Percentiles rank a stretch among this genome's conserved stretches.
phyloP scores from a whole-genome alignment of 2,329 filamentous ascomycete genomes.

The Arthroderma sp. region DNA sequence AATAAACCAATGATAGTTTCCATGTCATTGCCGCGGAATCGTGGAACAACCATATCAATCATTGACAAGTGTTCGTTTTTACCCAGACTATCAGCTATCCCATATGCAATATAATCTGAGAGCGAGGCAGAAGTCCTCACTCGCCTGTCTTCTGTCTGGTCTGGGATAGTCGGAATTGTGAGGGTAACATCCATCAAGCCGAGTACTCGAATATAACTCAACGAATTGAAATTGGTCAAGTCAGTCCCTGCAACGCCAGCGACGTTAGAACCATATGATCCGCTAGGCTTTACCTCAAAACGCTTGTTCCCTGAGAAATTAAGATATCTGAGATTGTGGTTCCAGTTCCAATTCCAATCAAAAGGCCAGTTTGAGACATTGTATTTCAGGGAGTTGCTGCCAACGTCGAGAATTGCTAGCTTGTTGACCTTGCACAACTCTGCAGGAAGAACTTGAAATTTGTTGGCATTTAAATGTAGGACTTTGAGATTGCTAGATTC shows the following conservation, averaged over 20 bases:
- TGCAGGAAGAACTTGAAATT: slow-evolving; percentile 90
- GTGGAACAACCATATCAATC: slow-evolving; percentile 85
- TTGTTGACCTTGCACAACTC: slow-evolving; percentile 91
- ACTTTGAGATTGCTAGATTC: slow-evolving; percentile 77
- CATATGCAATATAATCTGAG: slow-evolving; percentile 81
- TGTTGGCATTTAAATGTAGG: slow-evolving; percentile 92
- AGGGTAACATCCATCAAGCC: slow-evolving; percentile 97
- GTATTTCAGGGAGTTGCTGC: slow-evolving; percentile 91
- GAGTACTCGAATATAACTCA: slow-evolving; percentile 71
- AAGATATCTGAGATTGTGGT: slow-evolving; percentile 84
- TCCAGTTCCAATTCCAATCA: slow-evolving; percentile 99
- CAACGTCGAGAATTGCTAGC: slow-evolving; percentile 81
- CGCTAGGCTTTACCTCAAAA: slow-evolving; percentile 68
- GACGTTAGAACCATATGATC: slow-evolving; percentile 39
- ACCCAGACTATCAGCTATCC: slow-evolving; percentile 92
- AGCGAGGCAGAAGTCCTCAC: slow-evolving; percentile 93
- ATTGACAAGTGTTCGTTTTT: slow-evolving; percentile 90
- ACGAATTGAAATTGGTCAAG: slow-evolving; percentile 78
- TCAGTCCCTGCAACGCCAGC: slow-evolving; percentile 46
- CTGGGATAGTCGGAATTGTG: slow-evolving; percentile 82
- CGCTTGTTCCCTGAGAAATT: slow-evolving; percentile 96
- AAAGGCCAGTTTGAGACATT: slow-evolving; percentile 99
- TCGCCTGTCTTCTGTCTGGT: slow-evolving; percentile 87
- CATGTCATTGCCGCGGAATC: slow-evolving; percentile 77
- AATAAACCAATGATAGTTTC: slow-evolving; percentile 92